Evolutionary conservation across 2,329 filamentous ascomycete genomes (phyloP).

Genomic region (Penicillium nordicum): DNA sequence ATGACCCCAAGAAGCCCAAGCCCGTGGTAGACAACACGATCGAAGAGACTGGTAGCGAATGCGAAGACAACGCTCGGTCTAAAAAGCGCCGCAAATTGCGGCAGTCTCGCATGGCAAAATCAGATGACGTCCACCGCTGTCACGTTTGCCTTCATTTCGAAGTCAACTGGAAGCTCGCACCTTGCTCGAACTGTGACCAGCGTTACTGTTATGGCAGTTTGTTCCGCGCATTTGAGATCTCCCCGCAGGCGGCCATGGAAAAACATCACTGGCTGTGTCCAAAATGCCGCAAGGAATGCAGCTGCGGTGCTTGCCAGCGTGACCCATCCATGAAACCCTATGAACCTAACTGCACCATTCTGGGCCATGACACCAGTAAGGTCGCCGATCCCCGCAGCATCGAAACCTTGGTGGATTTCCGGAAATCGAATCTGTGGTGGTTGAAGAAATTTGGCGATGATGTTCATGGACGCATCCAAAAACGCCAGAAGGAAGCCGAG

Average conservation of each 20-base stretch:
- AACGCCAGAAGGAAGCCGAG: conserved; percentile 54
- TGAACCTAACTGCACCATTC: conserved; percentile 77
- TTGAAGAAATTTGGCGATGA: conserved; percentile 60
- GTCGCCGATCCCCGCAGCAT: conserved; percentile 89
- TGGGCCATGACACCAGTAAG: conserved; percentile 86
- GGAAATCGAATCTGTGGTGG: conserved; percentile 83
- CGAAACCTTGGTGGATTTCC: conserved; percentile 86
- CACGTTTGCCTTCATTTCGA: conserved; percentile 82
- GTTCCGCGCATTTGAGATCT: conserved; percentile 85
- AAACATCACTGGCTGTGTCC: conserved; percentile 83
- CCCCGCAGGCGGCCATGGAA: conserved; percentile 79
- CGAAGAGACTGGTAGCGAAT: conserved; percentile 40
- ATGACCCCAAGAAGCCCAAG: conserved; percentile 64
- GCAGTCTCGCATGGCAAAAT: conserved; percentile 49
- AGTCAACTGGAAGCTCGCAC: conserved; percentile 77
- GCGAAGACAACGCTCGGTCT: conserved; percentile 58
- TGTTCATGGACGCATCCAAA: conserved; percentile 43
- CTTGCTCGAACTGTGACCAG: conserved; percentile 71
- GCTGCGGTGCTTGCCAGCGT: conserved; percentile 74
- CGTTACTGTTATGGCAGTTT: conserved; percentile 92
- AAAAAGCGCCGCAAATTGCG: conserved; percentile 62
- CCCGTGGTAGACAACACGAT: conserved; percentile 37
- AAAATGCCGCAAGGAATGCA: conserved; percentile 80
- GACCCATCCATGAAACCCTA: conserved; percentile 70
- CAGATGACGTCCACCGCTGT: conserved; percentile 57